Base-by-base conservation (phyloP, 495 filamentous ascomycete genomes). In the Neurospora tetraspora region DNA sequence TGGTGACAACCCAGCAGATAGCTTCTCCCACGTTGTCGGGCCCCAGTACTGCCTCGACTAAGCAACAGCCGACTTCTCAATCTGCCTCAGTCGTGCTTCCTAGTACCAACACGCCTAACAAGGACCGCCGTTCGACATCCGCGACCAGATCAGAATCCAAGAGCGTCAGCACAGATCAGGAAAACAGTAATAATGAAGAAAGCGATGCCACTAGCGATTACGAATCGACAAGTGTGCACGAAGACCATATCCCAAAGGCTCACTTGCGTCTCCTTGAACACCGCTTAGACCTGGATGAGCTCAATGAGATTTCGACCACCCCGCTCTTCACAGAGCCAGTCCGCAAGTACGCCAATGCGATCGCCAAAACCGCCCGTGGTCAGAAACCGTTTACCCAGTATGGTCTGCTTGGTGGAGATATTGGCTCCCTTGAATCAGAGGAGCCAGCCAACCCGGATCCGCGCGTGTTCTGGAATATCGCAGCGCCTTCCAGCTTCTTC, bases 401-500 rank as follows among this genome's bases (percentile, higher is more conserved):
- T 39, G 84, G 82, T 0, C 76, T 86, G 5, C 69, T 86, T 27
- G 83, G 77, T 0, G 82, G 83, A 34, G 75, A 79, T 53, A 68
- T 74, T 3, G 73, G 73, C 34, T 72, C 70, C 37, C 37, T 61
- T 31, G 69, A 39, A 11, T 34, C 23, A 23, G 27, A 34, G 36
- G 36, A 73, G 12, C 18, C 74, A 34, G n/a, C 45, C 7, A 38
- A 47, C 69, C 70, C 79, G 9, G 88, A 91, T 71, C 82, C 84
- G 0, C 82, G 89, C 2, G 73, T 93, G 1, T 88, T 89, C 65
- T 85, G 91, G 77, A 94, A 94, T 76, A 85, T 90, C 4, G 84
- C 90, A 9, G 82, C 87, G 0, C 91, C 92, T 1, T 91, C 87
- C 8, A 91, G 89, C 42, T 85, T 86, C 0, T 94, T 94, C 78